Base-by-base conservation (phyloP, 495 filamentous ascomycete species). In the Saxispiralis lemnorum region DNA sequence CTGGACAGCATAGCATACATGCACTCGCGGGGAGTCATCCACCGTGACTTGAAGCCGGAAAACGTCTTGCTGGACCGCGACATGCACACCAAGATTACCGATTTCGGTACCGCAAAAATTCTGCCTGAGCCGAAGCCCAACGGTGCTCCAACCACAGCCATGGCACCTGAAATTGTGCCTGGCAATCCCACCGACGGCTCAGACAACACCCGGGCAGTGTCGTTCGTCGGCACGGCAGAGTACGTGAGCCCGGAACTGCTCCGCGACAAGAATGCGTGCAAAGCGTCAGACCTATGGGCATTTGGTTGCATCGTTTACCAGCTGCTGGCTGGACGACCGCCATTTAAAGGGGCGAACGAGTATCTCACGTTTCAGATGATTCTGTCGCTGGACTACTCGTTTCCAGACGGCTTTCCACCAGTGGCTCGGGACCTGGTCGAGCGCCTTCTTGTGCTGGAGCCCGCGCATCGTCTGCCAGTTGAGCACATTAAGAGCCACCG, bases 241-340 rank as follows among this genome's bases (percentile, higher is more conserved):
- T 99, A 99, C 56, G 92, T 99, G 49, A 94, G 86, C 53, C 92
- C 92, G 0, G 92, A 99, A 53, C 69, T 99, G 24, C 67, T 99
- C 48, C 93, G 79, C 1, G 83, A 94, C 49, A 96, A 96, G 65
- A 86, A 84, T 49, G 89, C 88, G 9, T 93, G 92, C 66, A 99
- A 96, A 63, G 85, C 92, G 16, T 94, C 87, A 55, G 92, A 99
- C 59, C 62, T 99, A 28, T 99, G 92, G 92, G 92, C 92, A 2
- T 95, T 96, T 66, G 92, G 92, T n/a, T 99, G 92, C 61, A 99
- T 99, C 48, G 79, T 99, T 45, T 99, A 93, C 59, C 92, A 99
- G 62, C 70, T 99, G 24, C 65, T 99, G 31, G 81, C 81, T 20
- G 92, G 92, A 13, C 74, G 92, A 37, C 92, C 92, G 12, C 92